Percentiles rank a stretch among this genome's conserved stretches.
Evolutionary conservation across 768 basidiomycete species (phyloP).

Genomic region (Boletellus ananas): DNA sequence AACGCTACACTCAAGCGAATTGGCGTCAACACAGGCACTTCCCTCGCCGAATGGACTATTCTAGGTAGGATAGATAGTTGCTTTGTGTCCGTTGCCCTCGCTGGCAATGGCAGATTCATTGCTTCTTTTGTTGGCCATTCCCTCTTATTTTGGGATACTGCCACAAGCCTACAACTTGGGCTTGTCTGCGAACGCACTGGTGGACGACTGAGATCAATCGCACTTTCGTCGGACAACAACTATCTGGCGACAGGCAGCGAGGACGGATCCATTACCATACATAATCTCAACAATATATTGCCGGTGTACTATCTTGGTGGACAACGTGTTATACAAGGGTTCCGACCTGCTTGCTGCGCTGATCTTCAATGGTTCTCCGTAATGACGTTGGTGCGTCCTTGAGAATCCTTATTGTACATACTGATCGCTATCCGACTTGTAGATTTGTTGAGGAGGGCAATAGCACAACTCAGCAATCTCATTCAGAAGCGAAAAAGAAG

Average conservation of each 20-base stretch:
- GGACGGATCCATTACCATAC: neutral
- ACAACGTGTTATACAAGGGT: too few relatives aligned
- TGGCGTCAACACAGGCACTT: constrained; percentile 1
- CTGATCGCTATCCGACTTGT: too few relatives aligned
- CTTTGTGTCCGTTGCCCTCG: constrained; percentile 1
- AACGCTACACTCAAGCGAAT: neutral
- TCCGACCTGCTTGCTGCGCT: too few relatives aligned
- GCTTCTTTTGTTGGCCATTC: neutral
- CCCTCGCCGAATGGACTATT: neutral
- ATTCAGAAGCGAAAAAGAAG: too few relatives aligned
- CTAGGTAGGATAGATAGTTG: neutral
- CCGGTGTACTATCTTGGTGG: neutral
- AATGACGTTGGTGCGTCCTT: too few relatives aligned
- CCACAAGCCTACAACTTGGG: neutral
- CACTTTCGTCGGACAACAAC: constrained; percentile 4
- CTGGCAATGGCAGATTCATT: constrained; percentile 4
- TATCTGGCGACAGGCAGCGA: constrained; percentile 1
- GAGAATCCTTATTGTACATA: too few relatives aligned
- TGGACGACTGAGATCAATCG: neutral
- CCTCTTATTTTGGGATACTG: constrained; percentile 12
- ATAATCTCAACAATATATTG: neutral
- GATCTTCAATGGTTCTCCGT: too few relatives aligned
- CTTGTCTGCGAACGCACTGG: neutral
- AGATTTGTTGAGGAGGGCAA: neutral
- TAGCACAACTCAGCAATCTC: neutral